Conservation (phyloP, 2,329 filamentous ascomycete species). For the Plectosphaerella sp. region DNA sequence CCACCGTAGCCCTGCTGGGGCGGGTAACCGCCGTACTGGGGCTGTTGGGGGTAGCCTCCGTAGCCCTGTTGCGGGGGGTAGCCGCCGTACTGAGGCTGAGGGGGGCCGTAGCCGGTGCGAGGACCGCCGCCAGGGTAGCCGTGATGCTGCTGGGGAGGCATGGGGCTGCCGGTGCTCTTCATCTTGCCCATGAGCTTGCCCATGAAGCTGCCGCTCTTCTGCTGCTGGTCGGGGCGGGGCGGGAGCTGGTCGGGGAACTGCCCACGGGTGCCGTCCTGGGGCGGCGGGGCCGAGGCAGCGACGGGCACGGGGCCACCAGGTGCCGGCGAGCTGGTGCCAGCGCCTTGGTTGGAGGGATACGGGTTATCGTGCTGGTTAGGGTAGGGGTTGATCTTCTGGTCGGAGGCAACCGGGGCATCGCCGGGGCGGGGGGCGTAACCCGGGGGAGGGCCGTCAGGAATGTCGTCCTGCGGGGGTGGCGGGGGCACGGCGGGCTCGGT, state of each 20-base stretch:
- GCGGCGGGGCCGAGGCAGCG: conserved; percentile 24
- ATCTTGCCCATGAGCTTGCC: conserved; percentile 50
- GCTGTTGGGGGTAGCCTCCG: conserved; percentile 18
- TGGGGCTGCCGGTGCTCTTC: conserved; percentile 24
- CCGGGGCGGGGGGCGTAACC: conserved; percentile 53
- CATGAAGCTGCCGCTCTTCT: conserved; percentile 42
- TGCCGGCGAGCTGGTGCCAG: conserved; percentile 24
- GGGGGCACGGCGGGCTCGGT: conserved; percentile 60
- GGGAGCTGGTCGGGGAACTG: conserved; percentile 35
- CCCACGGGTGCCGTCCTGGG: conserved; percentile 17
- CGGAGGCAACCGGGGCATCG: conserved; percentile 29
- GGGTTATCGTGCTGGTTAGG: conserved; percentile 26
- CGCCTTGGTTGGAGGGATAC: conserved; percentile 15
- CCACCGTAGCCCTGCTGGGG: conserved; percentile 31
- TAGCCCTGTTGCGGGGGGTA: conserved; percentile 20
- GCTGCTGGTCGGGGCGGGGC: conserved; percentile 24
- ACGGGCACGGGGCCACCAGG: conserved; percentile 21
- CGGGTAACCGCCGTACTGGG: conserved; percentile 22
- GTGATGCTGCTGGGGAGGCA: conserved; percentile 17
- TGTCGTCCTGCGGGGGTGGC: conserved; percentile 30
- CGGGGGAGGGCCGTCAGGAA: conserved; percentile 60
- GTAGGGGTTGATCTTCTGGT: conserved; percentile 47
- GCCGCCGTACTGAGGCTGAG: conserved; percentile 17
- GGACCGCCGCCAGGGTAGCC: conserved; percentile 14
- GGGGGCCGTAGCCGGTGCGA: conserved; percentile 8